Base-by-base conservation (phyloP, 345 rosid species). In the Arabis alpina region DNA sequence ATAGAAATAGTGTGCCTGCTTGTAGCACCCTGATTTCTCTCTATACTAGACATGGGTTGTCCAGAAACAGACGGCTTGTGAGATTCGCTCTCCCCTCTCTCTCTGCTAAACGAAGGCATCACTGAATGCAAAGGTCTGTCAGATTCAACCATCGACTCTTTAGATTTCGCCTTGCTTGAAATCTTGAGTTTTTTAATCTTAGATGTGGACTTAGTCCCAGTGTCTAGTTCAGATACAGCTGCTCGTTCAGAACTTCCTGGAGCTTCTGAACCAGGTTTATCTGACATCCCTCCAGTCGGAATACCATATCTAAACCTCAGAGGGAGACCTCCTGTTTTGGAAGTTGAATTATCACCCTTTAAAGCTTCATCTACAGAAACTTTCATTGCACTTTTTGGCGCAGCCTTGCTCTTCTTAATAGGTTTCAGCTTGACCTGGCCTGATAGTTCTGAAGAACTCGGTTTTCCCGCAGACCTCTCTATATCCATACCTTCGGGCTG, bases 151-250 rank as follows among this genome's bases (percentile, higher is more conserved):
- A 80, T 90, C 25, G 65, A 63, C 28, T 63, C 66, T 61, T 85
- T 93, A 70, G 82, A 81, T 76, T 85, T 91, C 55, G 66, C 80
- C 82, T 84, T 89, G 74, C 79, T 94, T 40, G 91, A 87, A 71
- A 91, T 83, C 76, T 75, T 79, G 69, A 94, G 82, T 80, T 87
- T 89, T 76, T 82, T 89, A 54, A 86, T 77, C 81, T 81, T 91
- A 25, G 84, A 52, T 49, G 73, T 58, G 44, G 90, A 74, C 61
- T 82, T 86, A 34, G 63, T 80, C 71, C 80, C 89, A 78, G 79
- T 70, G 71, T 84, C 88, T 34, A 80, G 70, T 71, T 77, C 86
- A 58, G 88, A 76, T 66, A 77, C 63, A 45, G 70, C 74, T 51
- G 61, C 80, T 75, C 66, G 81, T 47, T 88, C 92, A 45, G 86